Evolutionary conservation across 306 rosid species (phyloP), one percentile per base, ranked within the genome.

Genomic region (Benincasa hispida): DNA sequence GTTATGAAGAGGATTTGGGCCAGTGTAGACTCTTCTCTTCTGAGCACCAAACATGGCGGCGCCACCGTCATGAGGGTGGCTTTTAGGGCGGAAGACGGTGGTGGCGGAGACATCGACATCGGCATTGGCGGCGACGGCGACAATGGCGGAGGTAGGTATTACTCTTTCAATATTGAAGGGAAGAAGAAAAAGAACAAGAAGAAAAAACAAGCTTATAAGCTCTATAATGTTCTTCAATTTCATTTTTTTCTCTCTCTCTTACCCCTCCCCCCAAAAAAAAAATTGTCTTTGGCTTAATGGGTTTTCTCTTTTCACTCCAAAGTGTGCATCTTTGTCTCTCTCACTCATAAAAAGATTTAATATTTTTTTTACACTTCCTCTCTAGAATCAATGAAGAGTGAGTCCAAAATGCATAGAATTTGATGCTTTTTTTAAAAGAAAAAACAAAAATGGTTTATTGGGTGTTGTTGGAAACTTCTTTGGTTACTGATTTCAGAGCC

Each of bases 1-100:
- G 88, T 92, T 92, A 72, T 92, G 98, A 58, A 92, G 88, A 87
- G 97, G 97, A 76, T 92, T 92, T 47, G 97, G 97, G 70, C 97
- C 97, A 28, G 97, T 92, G 86, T 87, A 87, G 58, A 92, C 89
- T 80, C 89, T 88, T 77, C 97, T 92, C 89, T 88, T 86, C 10
- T 90, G 91, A 76, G 77, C 89, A 67, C 79, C 93, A 81, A 90
- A 75, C n/a, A 75, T n/a, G 37, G 75, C 55, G 18, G 35, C 57
- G 56, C 22, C 56, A 24, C 37, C 56, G 19, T 69, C 56, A 8
- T 61, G 68, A 30, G 3, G 11, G 51, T 69, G 75, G 75, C 22
- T 6, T 45, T 45, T 42, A 13, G 73, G 73, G 50, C 8, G 28
- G 50, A 66, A 17, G 10, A 39, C 28, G 72, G 72, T 5, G 72